Evolutionary conservation across 441 rosid genomes (phyloP), one percentile per base, ranked within the genome.

Genomic region (Croton laevigatus): DNA sequence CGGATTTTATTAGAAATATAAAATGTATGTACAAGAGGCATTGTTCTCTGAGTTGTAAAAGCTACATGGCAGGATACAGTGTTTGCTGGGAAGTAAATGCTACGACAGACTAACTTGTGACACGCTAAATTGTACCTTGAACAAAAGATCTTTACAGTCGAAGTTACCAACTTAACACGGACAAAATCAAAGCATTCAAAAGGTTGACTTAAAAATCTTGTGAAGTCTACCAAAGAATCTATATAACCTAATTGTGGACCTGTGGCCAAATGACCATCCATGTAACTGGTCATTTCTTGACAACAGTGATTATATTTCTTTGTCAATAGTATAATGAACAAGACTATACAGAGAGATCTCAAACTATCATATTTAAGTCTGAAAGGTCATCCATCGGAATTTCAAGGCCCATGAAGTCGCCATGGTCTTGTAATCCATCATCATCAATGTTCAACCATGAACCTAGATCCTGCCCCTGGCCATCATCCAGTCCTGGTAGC

Each of bases 371-470:
- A 81, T 96, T 87, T 68, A 96, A 78, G 86, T 91, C 98, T 65
- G 98, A 82, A 79, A 96, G 95, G 80, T 96, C 99, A 76, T 96
- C 99, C 99, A 93, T 93, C 57, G 99, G 99, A 79, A 96, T 96
- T 81, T 93, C 96, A 74, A 93, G 97, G 73, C 99, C 98, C 86
- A 87, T 81, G 71, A 91, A 91, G 78, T 89, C 98, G 57, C 82
- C 98, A 70, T 87, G 80, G 73, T 93, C 97, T 78, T 85, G 97
- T 75, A 93, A 85, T 67, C 86, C 93, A 73, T 93, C 97, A 20
- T 96, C 99, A 72, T 93, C 99, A 65, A 95, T 86, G 83, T 88
- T 91, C 83, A 96, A 84, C 99, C 99, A 96, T 20, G 97, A 86
- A 75, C 90, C 92, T 27, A 93, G 79, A 82, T 95, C 99, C 70